phyloP scores from a whole-genome alignment of 495 filamentous ascomycete genomes.

The Hyaloscypha hepaticicola region DNA sequence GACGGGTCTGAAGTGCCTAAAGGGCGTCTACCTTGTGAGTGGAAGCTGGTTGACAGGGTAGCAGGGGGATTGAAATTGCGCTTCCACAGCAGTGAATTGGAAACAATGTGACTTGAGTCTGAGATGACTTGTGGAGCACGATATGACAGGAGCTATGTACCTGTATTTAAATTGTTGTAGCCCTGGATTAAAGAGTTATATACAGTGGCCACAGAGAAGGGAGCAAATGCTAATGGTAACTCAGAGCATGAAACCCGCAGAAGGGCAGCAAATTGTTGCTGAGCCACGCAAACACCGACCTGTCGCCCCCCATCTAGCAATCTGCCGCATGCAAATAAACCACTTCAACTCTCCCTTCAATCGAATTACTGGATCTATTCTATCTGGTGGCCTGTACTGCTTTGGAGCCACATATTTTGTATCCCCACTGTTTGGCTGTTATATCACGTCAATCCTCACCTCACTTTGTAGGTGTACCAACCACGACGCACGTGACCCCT shows the following conservation, averaged over 20 bases:
- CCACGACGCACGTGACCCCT: too few relatives aligned
- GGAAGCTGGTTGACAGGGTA: background rate
- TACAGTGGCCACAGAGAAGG: too few relatives aligned
- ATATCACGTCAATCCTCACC: too few relatives aligned
- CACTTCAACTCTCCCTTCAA: conserved; percentile 72
- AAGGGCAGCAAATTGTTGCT: conserved; percentile 68
- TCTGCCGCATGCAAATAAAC: conserved; percentile 86
- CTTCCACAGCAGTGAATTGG: too few relatives aligned
- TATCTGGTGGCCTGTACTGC: conserved; percentile 75
- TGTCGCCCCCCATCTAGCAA: conserved; percentile 78
- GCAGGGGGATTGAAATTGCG: background rate
- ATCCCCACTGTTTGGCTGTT: conserved; percentile 75
- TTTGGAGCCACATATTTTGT: conserved; percentile 80
- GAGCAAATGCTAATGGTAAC: too few relatives aligned
- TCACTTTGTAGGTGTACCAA: too few relatives aligned
- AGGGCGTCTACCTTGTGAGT: background rate
- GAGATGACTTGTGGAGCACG: too few relatives aligned
- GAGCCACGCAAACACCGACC: conserved; percentile 76
- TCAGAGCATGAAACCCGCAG: conserved; percentile 51
- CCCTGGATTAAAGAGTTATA: too few relatives aligned
- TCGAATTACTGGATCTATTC: conserved; percentile 72
- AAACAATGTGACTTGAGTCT: too few relatives aligned
- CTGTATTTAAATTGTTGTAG: too few relatives aligned
- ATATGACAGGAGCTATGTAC: too few relatives aligned
- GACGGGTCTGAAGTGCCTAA: conserved; percentile 26